phyloP scores from a whole-genome alignment of 2,329 filamentous ascomycete genomes.

The Hypoxylon sp. region DNA sequence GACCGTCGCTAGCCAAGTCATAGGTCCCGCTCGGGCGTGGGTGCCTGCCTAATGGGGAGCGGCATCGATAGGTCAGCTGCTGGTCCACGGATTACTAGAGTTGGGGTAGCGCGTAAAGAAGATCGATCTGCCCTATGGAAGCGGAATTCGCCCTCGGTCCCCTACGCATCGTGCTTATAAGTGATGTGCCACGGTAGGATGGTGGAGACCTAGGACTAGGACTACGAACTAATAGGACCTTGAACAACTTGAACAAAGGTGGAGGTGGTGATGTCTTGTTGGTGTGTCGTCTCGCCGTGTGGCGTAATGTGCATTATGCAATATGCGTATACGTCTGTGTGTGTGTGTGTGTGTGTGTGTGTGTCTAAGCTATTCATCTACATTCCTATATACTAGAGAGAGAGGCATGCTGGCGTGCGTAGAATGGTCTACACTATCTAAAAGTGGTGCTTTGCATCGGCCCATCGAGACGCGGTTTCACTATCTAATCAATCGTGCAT shows the following conservation, averaged over 20 bases:
- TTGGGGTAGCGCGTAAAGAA: constrained; percentile 37
- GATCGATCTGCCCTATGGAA: constrained; percentile 30
- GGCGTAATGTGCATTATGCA: constrained; percentile 22
- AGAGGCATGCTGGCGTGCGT: constrained; percentile 13
- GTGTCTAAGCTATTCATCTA: not conserved
- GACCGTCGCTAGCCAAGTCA: constrained; percentile 39
- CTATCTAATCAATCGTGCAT: constrained; percentile 48
- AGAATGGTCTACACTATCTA: constrained; percentile 13
- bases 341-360: constrained; percentile 14
- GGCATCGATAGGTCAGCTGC: constrained; percentile 39
- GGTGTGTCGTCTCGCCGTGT: constrained; percentile 19
- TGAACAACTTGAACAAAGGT: not conserved
- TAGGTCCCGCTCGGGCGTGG: constrained; percentile 36
- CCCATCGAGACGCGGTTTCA: constrained; percentile 34
- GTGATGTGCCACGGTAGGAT: constrained; percentile 10
- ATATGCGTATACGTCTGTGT: constrained; percentile 20
- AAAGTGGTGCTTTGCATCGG: constrained; percentile 45
- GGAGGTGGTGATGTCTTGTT: constrained; percentile 12
- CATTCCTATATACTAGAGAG: not conserved
- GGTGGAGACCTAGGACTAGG: constrained; percentile 15
- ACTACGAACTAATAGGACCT: constrained; percentile 22
- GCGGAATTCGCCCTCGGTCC: constrained; percentile 34
- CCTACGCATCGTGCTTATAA: constrained; percentile 7
- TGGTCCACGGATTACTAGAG: constrained; percentile 39
- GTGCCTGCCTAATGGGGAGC: constrained; percentile 40